Evolutionary conservation across 2,329 filamentous ascomycete species (phyloP).

Genomic region (Orbilia javanica): DNA sequence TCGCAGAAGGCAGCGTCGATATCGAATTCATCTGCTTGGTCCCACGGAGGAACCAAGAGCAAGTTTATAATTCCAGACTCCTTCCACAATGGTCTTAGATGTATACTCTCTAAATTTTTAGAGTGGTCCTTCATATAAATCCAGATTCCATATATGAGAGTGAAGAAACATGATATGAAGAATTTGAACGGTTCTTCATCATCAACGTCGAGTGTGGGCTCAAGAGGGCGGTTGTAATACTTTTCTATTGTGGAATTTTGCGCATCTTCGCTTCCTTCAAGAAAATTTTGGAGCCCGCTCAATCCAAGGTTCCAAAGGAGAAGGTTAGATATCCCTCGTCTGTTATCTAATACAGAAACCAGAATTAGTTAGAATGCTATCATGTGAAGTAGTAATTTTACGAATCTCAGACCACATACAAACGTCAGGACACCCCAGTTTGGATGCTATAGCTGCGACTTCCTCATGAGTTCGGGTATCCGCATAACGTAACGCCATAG

Average conservation of each 20-base stretch:
- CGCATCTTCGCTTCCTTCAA: not conserved
- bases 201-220: not conserved
- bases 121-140: not conserved
- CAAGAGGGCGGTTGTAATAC: not conserved
- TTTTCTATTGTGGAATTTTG: conserved; percentile 1
- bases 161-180: conserved; percentile 12
- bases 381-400: not conserved
- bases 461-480: not conserved
- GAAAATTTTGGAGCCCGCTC: not conserved
- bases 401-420: conserved; percentile 8
- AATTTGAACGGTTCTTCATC: not conserved
- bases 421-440: conserved; percentile 6
- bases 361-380: not conserved
- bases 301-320: conserved; percentile 26
- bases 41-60: conserved; percentile 16
- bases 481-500: not conserved
- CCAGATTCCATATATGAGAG: conserved; percentile 21
- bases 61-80: not conserved
- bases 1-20: conserved; percentile 23
- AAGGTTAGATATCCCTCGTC: conserved; percentile 28
- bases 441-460: not conserved
- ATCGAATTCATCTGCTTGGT: conserved; percentile 24
- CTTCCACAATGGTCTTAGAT: conserved; percentile 19
- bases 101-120: not conserved
- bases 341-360: conserved; percentile 6